Evolutionary conservation across 805 yeast species (phyloP), one percentile per base, ranked within the genome.

Genomic region (Yamadazyma insecticola): DNA sequence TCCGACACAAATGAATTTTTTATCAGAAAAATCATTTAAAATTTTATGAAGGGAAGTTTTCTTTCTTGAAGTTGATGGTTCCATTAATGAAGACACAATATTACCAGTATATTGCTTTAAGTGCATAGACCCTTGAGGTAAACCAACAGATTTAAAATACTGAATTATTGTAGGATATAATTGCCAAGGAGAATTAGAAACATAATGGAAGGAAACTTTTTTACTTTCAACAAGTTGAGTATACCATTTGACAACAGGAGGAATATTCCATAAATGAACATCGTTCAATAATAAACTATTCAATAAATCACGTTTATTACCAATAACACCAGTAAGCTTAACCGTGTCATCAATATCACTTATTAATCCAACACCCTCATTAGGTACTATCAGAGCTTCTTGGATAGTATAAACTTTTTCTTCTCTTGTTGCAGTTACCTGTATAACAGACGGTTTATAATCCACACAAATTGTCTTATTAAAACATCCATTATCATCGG

Each of bases 291-390:
- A 76, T 1, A 88, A 79, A 48, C 83, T 89, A 37, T 81, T 68
- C 57, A 92, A 78, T 42, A 90, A 67, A 23, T 83, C 86, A 36
- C 94, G 69, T 56, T 86, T 88, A 39, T 89, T 95, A 1, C 90
- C 90, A 20, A 84, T 70, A 1, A 92, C 90, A 2, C 97, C 97
- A 0, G 98, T 88, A 24, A 76, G 67, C 48, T 92, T 83, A 21
- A 90, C 78, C 0, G 99, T 92, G 51, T 92, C 99, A 52, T 92
- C 99, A 24, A 92, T 80, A 54, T 92, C 99, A 47, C 89, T 79
- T 14, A 92, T 88, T 2, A 92, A 55, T 9, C 84, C 85, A 14
- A 80, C 61, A 0, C 95, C 92, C 0, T 49, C 33, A 27, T 38
- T 35, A 3, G 63, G 56, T 9, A 76, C 63, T 19, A 69, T 45